These are phyloP conservation scores for Acacia pycnantha DNA, from an alignment of 331 rosid genomes.

Conservation along the genomic window DNA sequence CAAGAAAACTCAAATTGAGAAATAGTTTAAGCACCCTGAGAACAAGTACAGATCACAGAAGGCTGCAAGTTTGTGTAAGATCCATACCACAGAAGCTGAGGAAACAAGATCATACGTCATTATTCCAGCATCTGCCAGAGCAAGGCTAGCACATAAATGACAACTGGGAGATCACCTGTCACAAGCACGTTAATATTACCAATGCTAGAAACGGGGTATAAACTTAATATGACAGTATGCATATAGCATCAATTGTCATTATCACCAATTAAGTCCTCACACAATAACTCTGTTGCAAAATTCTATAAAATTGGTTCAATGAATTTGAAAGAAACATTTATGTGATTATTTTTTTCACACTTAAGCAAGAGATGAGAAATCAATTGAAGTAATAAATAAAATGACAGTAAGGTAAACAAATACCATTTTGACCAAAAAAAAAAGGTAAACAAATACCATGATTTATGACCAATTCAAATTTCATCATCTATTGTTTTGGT, in stretches of 20 bases:
- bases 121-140: conserved; percentile 97
- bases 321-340: background rate
- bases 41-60: conserved; percentile 8
- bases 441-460: background rate
- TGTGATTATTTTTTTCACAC: background rate
- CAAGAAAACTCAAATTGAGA: background rate
- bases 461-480: background rate
- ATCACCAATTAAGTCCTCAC: conserved; percentile 3
- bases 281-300: background rate
- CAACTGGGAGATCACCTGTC: conserved; percentile 89
- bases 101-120: conserved; percentile 93
- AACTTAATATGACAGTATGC: background rate
- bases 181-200: conserved; percentile 19
- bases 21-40: conserved; percentile 7
- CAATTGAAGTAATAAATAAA: background rate
- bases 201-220: conserved; percentile 7
- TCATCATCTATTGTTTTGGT: background rate
- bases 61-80: conserved; percentile 16
- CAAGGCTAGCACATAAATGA: conserved; percentile 97
- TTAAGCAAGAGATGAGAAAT: background rate
- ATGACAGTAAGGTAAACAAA: background rate
- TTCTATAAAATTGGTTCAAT: background rate
- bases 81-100: conserved; percentile 90
- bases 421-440: too few species aligned
- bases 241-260: background rate